Evolutionary conservation across 352 stramenopile species (phyloP).

Genomic region (Phytophthora cryptogea): DNA sequence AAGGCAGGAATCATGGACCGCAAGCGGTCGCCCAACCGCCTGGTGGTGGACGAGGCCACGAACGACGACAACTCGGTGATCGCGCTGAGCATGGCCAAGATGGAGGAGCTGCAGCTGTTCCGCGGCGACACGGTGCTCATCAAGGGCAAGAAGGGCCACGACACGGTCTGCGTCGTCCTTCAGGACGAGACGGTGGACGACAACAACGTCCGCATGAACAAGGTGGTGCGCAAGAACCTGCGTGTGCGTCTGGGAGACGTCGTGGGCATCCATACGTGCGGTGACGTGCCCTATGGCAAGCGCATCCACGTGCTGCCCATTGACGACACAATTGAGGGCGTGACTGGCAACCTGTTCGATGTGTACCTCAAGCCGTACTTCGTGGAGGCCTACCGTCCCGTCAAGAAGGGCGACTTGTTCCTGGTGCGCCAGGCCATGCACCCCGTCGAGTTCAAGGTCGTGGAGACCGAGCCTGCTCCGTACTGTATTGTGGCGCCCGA

Average conservation of each 20-base stretch:
- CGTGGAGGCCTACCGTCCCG: conserved; percentile 98
- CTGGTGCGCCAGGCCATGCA: conserved; percentile 99
- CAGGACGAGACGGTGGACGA: conserved; percentile 98
- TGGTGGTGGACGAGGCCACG: conserved; percentile 98
- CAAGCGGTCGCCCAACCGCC: conserved; percentile 97
- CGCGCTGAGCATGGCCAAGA: conserved; percentile 92
- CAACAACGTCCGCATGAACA: conserved; percentile 99
- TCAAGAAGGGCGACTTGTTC: conserved; percentile 99
- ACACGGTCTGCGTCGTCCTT: conserved; percentile 98
- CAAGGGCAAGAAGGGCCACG: conserved; percentile 98
- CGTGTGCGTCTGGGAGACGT: conserved; percentile 97
- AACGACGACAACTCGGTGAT: conserved; percentile 99
- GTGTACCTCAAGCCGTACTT: conserved; percentile 99
- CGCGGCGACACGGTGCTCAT: conserved; percentile 98
- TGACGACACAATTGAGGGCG: conserved; percentile 99
- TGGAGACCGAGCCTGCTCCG: conserved; percentile 97
- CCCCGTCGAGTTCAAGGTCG: conserved; percentile 99
- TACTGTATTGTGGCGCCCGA: conserved; percentile 99
- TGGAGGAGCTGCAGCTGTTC: conserved; percentile 99
- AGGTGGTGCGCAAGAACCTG: conserved; percentile 99
- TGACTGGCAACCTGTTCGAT: conserved; percentile 99
- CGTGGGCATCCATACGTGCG: conserved; percentile 96
- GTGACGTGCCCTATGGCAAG: conserved; percentile 98
- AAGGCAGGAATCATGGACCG: conserved; percentile 88
- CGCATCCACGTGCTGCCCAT: conserved; percentile 98